These are phyloP conservation scores for Boechera stricta DNA, from an alignment of 345 rosid species.

Conservation along the genomic window DNA sequence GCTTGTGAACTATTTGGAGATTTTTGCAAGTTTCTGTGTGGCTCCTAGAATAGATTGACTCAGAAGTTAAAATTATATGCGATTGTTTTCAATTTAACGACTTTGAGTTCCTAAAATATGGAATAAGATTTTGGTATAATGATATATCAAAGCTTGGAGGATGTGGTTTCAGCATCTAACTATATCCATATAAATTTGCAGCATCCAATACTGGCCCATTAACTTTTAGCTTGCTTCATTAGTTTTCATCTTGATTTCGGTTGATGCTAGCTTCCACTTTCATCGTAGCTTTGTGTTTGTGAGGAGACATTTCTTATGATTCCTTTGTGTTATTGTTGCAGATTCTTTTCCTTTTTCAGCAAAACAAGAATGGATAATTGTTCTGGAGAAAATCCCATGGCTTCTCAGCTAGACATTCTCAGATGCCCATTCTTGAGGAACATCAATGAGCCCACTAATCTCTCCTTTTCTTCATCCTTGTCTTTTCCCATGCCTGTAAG, in stretches of 20 bases:
- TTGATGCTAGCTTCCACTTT: no score
- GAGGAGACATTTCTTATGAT: slow-evolving; percentile 2
- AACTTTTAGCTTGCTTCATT: slow-evolving; percentile 5
- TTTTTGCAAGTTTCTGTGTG: slow-evolving; percentile 12
- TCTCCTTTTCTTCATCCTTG: slow-evolving; percentile 72
- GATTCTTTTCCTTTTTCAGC: slow-evolving; percentile 29
- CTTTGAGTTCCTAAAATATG: slow-evolving; percentile 2
- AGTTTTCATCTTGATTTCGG: not conserved
- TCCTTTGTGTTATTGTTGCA: slow-evolving; percentile 25
- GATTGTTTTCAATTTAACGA: not conserved
- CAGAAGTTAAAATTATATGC: not conserved
- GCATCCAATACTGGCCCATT: not conserved
- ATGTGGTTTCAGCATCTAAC: not conserved
- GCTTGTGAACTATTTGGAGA: not conserved
- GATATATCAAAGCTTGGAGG: not conserved
- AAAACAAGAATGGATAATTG: slow-evolving; percentile 58
- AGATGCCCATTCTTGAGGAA: slow-evolving; percentile 97
- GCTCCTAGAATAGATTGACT: not conserved
- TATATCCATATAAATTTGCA: not conserved
- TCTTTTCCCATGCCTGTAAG: slow-evolving; percentile 84
- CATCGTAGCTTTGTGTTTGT: no score
- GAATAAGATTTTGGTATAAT: not conserved
- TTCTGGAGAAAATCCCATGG: slow-evolving; percentile 59
- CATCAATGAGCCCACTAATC: slow-evolving; percentile 93
- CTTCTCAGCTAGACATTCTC: slow-evolving; percentile 59